These are phyloP conservation scores for Perkinsus olseni DNA, from an alignment of 169 alveolate genomes.

Conservation along the genomic window DNA sequence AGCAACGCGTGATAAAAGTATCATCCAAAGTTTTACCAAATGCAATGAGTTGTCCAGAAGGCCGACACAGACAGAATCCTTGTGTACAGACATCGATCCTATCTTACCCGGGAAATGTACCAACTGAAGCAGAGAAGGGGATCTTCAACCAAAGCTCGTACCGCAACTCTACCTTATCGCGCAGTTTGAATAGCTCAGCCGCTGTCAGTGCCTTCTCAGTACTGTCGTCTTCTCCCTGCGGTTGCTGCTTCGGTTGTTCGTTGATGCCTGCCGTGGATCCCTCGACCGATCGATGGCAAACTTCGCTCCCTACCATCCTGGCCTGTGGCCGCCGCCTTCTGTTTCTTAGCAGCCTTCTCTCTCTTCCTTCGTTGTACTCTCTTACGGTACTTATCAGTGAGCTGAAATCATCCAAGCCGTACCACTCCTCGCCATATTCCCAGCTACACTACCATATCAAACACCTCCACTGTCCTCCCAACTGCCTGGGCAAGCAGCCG, in stretches of 20 bases:
- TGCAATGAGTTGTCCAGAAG: not conserved
- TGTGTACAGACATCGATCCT: not conserved
- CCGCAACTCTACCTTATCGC: not conserved
- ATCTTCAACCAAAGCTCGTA: too few relatives aligned
- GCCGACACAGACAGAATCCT: not conserved
- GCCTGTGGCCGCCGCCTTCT: not conserved
- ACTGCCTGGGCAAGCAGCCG: not conserved
- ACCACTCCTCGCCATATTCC: not conserved
- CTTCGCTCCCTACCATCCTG: too few relatives aligned
- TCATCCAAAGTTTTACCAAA: not conserved
- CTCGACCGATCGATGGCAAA: too few relatives aligned
- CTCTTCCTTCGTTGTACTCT: not conserved
- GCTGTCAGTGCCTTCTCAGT: not conserved
- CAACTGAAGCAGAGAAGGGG: not conserved
- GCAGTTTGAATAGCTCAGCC: not conserved
- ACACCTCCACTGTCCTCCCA: not conserved
- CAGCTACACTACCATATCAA: not conserved
- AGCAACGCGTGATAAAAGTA: not conserved
- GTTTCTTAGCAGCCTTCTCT: not conserved
- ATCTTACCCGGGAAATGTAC: not conserved
- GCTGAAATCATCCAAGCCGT: too few relatives aligned
- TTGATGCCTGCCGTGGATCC: too few relatives aligned
- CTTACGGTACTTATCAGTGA: not conserved
- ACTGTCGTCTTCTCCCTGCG: not conserved
- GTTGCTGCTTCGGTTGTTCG: not conserved